Conservation (phyloP, 345 rosid species). For the Dovyalis caffra region DNA sequence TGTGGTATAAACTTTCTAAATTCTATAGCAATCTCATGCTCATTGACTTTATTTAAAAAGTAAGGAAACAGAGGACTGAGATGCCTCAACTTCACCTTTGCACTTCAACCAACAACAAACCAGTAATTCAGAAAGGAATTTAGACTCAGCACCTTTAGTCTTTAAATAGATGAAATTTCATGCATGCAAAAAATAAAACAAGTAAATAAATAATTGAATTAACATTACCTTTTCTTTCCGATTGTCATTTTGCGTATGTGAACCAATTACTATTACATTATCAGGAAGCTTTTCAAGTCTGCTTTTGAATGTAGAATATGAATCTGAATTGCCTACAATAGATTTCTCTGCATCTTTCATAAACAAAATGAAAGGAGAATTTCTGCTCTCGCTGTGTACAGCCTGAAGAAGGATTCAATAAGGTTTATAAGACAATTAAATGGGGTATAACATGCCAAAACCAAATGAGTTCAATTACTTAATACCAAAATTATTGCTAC, state of each 20-base stretch:
- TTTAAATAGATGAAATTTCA: not conserved
- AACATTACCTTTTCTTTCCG: constrained; percentile 78
- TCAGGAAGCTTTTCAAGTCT: constrained; percentile 71
- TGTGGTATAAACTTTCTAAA: not conserved
- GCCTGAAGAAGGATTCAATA: constrained; percentile 42
- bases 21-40: not conserved
- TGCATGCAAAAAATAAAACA: not conserved
- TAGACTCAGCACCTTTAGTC: not conserved
- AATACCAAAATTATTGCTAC: constrained; percentile 34
- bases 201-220: not conserved
- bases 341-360: constrained; percentile 93
- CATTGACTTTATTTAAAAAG: not conserved
- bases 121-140: not conserved
- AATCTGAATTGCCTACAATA: constrained; percentile 65
- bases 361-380: constrained; percentile 78
- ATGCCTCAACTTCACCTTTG: not conserved
- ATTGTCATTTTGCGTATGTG: constrained; percentile 69
- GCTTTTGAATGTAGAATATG: constrained; percentile 60
- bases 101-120: not conserved
- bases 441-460: constrained; percentile 4
- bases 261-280: constrained; percentile 71
- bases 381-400: constrained; percentile 65
- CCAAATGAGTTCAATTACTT: constrained; percentile 3
- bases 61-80: not conserved
- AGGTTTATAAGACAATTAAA: constrained; percentile 16